Evolutionary conservation across 78 protist species (phyloP), one percentile per base, ranked within the genome.

Genomic region (Dictyostelium citrinum): DNA sequence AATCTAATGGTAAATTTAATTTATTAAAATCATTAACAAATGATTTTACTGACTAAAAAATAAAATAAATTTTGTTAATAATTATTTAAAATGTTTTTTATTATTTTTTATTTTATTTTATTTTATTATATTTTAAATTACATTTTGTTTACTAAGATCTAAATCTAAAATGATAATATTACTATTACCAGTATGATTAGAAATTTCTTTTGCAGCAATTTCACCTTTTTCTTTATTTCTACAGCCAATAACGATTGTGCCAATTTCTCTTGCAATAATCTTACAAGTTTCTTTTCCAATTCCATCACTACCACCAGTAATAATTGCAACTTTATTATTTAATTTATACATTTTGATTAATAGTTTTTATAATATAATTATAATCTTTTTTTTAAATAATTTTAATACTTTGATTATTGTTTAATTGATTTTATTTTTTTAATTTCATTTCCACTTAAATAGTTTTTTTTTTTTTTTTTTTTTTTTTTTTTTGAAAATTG

Each of bases 261-360:
- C n/a, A n/a, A 31, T 43, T 51, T 71, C 68, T 58, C 72, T 84
- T 17, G 74, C 91, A 12, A 84, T 74, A 3, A 71, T 22, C 22
- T 84, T 84, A n/a, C 74, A 68, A 22, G 82, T 74, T 33, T 70
- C 91, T 51, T 74, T 74, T 24, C 91, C 91, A 20, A 84, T 74
- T 33, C 82, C 81, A 51, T 49, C 74, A 84, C 77, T 84, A 1
- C 45, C 68, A 58, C 91, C 91, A 24, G 83, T 77, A 11, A 77
- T 77, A n/a, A 77, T 77, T 7, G 64, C 49, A 39, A 33, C 43
- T 33, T 70, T 70, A 70, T 70, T 31, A 60, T 60, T 60, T 9
- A 60, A 14, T 58, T 17, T 17, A 58, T n/a, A n/a, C 68, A 60
- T 60, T 60, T 22, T 60, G 4, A 39, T 39, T n/a, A n/a, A n/a